Conservation (phyloP, 495 filamentous ascomycete genomes). For the Penicillium canariense region DNA sequence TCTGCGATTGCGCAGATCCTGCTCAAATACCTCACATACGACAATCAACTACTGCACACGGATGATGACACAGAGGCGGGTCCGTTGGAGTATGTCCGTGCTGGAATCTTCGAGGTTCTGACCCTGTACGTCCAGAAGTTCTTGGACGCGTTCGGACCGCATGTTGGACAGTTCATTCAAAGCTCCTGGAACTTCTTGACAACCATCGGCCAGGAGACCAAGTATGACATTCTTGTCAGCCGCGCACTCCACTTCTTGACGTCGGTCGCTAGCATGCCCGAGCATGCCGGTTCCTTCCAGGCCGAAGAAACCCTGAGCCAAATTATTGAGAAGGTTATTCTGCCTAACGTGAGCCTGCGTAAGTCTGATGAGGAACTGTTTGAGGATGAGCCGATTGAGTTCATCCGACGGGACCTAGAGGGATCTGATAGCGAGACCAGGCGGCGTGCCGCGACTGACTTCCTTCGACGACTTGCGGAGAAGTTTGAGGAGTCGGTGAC, state of each 20-base stretch:
- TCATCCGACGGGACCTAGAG: slow-evolving; percentile 92
- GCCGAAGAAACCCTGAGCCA: slow-evolving; percentile 68
- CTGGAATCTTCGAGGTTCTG: slow-evolving; percentile 86
- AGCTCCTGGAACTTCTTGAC: slow-evolving; percentile 91
- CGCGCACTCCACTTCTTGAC: slow-evolving; percentile 92
- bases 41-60: slow-evolving; percentile 75
- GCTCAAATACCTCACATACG: slow-evolving; percentile 90
- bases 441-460: slow-evolving; percentile 88
- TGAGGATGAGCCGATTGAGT: slow-evolving; percentile 98
- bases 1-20: slow-evolving; percentile 69
- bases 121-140: slow-evolving; percentile 89
- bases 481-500: slow-evolving; percentile 86
- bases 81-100: slow-evolving; percentile 77
- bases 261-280: slow-evolving; percentile 69
- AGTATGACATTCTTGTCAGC: slow-evolving; percentile 95
- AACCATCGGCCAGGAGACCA: slow-evolving; percentile 77
- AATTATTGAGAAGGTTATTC: slow-evolving; percentile 89
- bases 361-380: slow-evolving; percentile 94
- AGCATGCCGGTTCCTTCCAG: slow-evolving; percentile 84
- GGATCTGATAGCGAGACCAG: slow-evolving; percentile 94
- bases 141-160: slow-evolving; percentile 81
- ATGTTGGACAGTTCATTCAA: slow-evolving; percentile 76
- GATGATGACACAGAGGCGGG: slow-evolving; percentile 87
- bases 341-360: slow-evolving; percentile 87
- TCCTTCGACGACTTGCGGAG: slow-evolving; percentile 79